Evolutionary conservation across 768 basidiomycete species (phyloP), one percentile per base, ranked within the genome.

Genomic region (Basidioascus undulatus): DNA sequence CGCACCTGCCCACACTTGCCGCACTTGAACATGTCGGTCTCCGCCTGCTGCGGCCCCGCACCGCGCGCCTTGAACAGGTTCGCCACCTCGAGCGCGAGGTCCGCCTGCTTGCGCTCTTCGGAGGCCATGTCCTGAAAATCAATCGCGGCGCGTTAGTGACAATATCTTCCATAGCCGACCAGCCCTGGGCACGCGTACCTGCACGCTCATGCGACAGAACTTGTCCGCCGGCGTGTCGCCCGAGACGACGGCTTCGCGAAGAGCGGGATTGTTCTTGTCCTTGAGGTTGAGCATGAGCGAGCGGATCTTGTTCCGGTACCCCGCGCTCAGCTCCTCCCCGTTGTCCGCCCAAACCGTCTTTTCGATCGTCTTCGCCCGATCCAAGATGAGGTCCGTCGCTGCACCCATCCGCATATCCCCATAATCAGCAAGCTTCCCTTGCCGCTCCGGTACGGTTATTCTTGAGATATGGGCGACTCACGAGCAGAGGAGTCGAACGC

Each of bases 1-100:
- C 23, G 9, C 5, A 36, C 23, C 69, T 87, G 78, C 52, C 86
- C 87, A 72, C 92, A 98, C 50, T 80, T 69, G 9, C 72, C 68
- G 54, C 92, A 98, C 56, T 94, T 83, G 78, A 98, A 98, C 3
- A 82, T 87, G 47, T 86, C 82, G 1, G 92, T 98, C 58, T 96
- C 92, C 12, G 87, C 84, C 57, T 86, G 71, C 47, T 73, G 74
- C 50, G 87, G 77, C 3, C 68, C 78, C 0, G 89, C 89, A 2
- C 79, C 81, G 1, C 92, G 71, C 1, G 86, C 77, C 26, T 86
- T 78, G 65, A 81, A 78, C 36, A 98, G 60, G 54, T 96, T 94
- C 39, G 79, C 72, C 51, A 76, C 72, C 42, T 71, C 67, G 45
- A 96, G 76, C 54, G 73, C 76, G 44, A 69, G 68, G 50, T 87